Evolutionary conservation across 2,329 filamentous ascomycete genomes (phyloP), one percentile per base, ranked within the genome.

Genomic region (Aspergillus tamarii): DNA sequence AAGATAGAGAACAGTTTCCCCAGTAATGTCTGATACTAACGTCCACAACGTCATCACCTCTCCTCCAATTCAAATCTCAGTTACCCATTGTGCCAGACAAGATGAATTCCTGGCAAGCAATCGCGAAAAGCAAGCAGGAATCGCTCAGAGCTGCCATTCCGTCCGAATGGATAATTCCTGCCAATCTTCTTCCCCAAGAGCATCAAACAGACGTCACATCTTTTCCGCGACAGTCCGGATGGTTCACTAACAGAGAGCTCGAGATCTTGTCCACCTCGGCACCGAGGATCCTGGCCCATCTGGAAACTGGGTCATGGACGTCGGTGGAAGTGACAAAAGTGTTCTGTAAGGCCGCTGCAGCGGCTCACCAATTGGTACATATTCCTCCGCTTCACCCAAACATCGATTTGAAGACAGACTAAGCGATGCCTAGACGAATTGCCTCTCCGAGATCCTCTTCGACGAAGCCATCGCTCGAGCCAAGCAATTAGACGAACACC

Each of bases 391-490:
- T 12, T 26, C 6, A n/a, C 19, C 4, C 21, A 43, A 21, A 3
- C 1, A 7, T 16, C 7, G 14, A 16, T 4, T 28, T 16, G 8
- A 7, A 46, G 23, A 6, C 46, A 53, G 4, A 46, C 34, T 54
- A 12, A 45, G 21, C 28, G 16, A 30, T 4, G 11, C 8, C 12
- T 53, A 86, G 84, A 87, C 84, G 45, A 88, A 88, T 65, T 89
- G 87, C 70, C 74, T 89, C 4, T 86, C 83, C 0, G 85, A 88
- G 66, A 82, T 84, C 28, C 80, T 88, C 60, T 86, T 87, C 67
- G 75, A 83, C 11, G 81, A 84, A 71, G 85, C 85, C 3, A 77
- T 87, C 54, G 72, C 78, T 34, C 78, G 79, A 45, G 85, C 86
- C 4, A 81, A 82, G 66, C 76, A 82, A 43, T 79, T 87, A 0